These are phyloP conservation scores for Podospora didyma DNA, from an alignment of 495 filamentous ascomycete species.

Conservation along the genomic window DNA sequence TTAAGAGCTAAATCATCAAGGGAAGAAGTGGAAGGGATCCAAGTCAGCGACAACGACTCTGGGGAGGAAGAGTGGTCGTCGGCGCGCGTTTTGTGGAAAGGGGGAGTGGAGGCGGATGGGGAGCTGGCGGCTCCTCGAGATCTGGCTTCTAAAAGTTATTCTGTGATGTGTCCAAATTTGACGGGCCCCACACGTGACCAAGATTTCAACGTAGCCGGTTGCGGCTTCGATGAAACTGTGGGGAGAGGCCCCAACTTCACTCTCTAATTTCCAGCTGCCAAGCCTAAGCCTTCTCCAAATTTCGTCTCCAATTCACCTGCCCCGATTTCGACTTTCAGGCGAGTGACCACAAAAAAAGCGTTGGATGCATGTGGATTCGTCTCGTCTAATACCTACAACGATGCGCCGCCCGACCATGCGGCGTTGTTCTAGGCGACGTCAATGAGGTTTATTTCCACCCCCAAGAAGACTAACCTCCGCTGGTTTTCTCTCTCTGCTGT, in stretches of 20 bases:
- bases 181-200: conserved; percentile 38
- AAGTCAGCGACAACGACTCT: conserved; percentile 38
- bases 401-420: conserved; percentile 5
- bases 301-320: too few species aligned
- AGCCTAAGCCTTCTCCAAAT: too few species aligned
- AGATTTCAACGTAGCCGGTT: too few species aligned
- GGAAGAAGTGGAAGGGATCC: conserved; percentile 31
- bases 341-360: too few species aligned
- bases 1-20: conserved; percentile 39
- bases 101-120: conserved; percentile 32
- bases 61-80: conserved; percentile 31
- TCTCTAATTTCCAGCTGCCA: background rate
- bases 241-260: background rate
- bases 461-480: background rate
- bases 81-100: conserved; percentile 33
- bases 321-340: too few species aligned
- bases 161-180: conserved; percentile 52
- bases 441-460: conserved; percentile 10
- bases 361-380: too few species aligned
- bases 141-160: conserved; percentile 48
- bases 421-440: background rate
- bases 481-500: background rate
- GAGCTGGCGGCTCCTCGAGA: conserved; percentile 35
- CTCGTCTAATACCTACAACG: too few species aligned
- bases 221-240: too few species aligned